phyloP scores from a whole-genome alignment of 176 grass and related monocot genomes.

The Lolium multiflorum region DNA sequence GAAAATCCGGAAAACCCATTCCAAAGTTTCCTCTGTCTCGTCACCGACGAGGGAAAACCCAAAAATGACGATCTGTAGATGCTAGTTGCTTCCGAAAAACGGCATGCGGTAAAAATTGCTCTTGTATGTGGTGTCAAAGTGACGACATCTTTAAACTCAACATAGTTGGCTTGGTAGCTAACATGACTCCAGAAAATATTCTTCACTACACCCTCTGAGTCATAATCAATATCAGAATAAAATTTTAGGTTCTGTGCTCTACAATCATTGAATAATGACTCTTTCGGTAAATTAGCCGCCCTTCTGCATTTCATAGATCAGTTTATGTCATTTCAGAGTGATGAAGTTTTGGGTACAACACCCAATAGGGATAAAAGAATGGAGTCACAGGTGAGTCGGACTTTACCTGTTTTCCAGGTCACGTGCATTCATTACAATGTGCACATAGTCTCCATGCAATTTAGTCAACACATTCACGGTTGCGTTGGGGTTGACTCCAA shows the following conservation, averaged over 20 bases:
- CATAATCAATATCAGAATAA: neutral
- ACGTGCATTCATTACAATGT: no score
- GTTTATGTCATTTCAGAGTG: neutral
- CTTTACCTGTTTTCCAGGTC: no score
- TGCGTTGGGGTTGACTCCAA: no score
- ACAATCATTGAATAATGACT: neutral
- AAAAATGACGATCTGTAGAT: no score
- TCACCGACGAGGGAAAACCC: no score
- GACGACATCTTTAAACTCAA: neutral
- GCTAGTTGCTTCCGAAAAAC: no score
- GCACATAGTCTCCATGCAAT: no score
- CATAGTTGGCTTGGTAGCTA: neutral
- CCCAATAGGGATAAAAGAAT: no score
- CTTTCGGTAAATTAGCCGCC: neutral
- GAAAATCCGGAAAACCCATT: no score
- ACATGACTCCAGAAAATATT: constrained; percentile 2
- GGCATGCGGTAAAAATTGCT: neutral
- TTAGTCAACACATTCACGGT: no score
- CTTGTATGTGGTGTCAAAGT: neutral
- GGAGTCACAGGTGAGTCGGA: no score
- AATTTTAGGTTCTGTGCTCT: neutral
- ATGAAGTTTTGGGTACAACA: neutral
- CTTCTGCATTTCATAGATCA: neutral
- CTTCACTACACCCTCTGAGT: neutral
- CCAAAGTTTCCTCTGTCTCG: no score